Conservation (phyloP, 2,329 filamentous ascomycete genomes). For the Mycosphaerella sp. region DNA sequence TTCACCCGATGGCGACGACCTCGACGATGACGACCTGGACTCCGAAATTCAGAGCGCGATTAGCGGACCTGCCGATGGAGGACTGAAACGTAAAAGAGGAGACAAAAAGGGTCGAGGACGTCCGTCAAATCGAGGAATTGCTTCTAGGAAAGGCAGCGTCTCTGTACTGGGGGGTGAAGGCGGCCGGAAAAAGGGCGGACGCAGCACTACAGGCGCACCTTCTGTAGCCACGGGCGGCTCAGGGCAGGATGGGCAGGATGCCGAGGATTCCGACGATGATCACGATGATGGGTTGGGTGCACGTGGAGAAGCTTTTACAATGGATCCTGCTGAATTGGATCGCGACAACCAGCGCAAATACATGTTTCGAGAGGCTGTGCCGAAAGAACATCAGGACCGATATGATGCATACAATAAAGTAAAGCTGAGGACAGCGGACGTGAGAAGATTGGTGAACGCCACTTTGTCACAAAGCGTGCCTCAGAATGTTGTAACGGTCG, state of each 20-base stretch:
- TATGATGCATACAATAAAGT: constrained; percentile 66
- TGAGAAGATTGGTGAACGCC: constrained; percentile 71
- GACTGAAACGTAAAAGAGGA: constrained; percentile 28
- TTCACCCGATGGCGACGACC: constrained; percentile 28
- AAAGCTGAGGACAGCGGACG: constrained; percentile 61
- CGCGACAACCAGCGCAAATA: constrained; percentile 22
- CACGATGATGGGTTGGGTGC: constrained; percentile 54
- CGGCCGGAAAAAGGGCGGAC: constrained; percentile 18
- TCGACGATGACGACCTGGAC: constrained; percentile 32
- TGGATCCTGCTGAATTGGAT: constrained; percentile 23
- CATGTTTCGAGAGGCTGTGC: constrained; percentile 43
- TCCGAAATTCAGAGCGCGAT: constrained; percentile 34
- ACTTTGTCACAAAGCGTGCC: constrained; percentile 75
- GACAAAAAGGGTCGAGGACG: constrained; percentile 26
- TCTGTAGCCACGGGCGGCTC: constrained; percentile 26
- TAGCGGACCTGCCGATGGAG: constrained; percentile 37
- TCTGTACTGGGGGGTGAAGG: constrained; percentile 34
- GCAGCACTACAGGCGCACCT: constrained; percentile 27
- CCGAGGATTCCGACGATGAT: constrained; percentile 41
- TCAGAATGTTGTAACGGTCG: constrained; percentile 65
- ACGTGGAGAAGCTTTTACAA: constrained; percentile 38
- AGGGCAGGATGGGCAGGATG: constrained; percentile 32
- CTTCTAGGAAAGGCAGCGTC: constrained; percentile 18
- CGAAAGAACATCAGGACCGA: constrained; percentile 59
- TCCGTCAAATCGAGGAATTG: constrained; percentile 18